Evolutionary conservation across 2,329 filamentous ascomycete species (phyloP), one percentile per base, ranked within the genome.

Genomic region (Monilinia aucupariae): DNA sequence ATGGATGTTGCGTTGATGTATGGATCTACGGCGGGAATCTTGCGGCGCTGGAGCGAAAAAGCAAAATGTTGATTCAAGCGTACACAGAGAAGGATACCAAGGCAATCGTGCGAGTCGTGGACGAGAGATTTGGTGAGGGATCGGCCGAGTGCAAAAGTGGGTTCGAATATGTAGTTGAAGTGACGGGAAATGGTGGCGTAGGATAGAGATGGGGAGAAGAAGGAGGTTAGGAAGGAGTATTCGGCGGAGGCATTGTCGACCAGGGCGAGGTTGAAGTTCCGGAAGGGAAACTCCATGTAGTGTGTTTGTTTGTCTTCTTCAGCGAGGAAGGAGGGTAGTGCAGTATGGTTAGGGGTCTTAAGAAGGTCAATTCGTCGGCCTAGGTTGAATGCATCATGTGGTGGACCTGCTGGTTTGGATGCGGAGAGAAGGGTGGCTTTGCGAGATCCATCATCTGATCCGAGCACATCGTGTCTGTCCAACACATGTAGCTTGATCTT

Each of bases 1-100:
- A 99, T 99, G 72, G 89, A 92, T 6, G 91, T 96, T 52, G 86
- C 92, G 74, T 99, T 99, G 73, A 97, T 88, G 74, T 99, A 99
- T 47, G 85, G 83, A 72, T 99, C 94, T 2, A 91, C 87, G 6
- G 91, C 88, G 0, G 94, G 94, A 0, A 97, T 86, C 73, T 96
- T 93, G 61, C 93, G 86, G 13, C 93, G 85, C 75, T 99, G 94
- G 41, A 97, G 82, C 75, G 96, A 91, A 73, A 99, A 99, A 20
- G 94, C 92, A 64, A 93, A 88, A 69, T 94, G 91, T 73, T 97
- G 94, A 70, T 96, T 99, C 20, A 99, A 78, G 7, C 94, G 86
- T 39, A 99, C 92, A 72, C 91, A 94, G n/a, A 97, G 81, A 9
- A 99, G 80, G 12, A 97, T 80, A 3, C 94, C 94, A 0, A 99